phyloP scores from a whole-genome alignment of 306 rosid genomes.

The Prinsepia uniflora region DNA sequence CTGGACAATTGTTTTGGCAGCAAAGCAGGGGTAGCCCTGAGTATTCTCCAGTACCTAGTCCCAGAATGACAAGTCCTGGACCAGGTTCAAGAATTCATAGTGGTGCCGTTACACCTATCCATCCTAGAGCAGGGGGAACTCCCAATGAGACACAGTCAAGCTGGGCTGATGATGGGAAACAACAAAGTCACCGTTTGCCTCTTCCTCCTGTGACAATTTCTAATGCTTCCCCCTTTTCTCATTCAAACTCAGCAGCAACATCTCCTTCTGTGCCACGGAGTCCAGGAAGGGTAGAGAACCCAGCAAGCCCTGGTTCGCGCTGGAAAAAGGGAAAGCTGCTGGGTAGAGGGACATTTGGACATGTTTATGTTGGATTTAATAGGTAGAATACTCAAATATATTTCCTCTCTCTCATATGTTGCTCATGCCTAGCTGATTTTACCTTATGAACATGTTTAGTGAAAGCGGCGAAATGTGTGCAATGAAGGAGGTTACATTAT shows the following conservation, averaged over 20 bases:
- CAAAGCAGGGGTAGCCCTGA: constrained; percentile 68
- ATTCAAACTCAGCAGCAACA: constrained; percentile 90
- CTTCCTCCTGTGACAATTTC: constrained; percentile 81
- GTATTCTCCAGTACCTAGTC: constrained; percentile 63
- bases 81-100: constrained; percentile 99
- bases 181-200: constrained; percentile 93
- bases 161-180: constrained; percentile 77
- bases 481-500: constrained; percentile 96
- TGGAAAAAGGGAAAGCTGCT: constrained; percentile 97
- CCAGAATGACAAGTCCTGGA: constrained; percentile 69
- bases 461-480: constrained; percentile 99
- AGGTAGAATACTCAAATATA: constrained; percentile 42
- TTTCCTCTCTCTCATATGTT: constrained; percentile 10
- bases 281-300: constrained; percentile 94
- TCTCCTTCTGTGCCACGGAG: constrained; percentile 98
- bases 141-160: constrained; percentile 60
- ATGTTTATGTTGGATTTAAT: constrained; percentile 90
- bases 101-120: constrained; percentile 97
- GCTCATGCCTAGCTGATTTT: constrained; percentile 13
- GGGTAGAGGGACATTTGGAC: constrained; percentile 98
- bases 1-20: constrained; percentile 65
- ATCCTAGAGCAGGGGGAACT: constrained; percentile 83
- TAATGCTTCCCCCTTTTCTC: constrained; percentile 65
- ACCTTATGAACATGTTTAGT: constrained; percentile 39
- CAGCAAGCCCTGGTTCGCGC: constrained; percentile 80